Evolutionary conservation across 2,329 filamentous ascomycete species (phyloP), one percentile per base, ranked within the genome.

Genomic region (Esteya vermicola): DNA sequence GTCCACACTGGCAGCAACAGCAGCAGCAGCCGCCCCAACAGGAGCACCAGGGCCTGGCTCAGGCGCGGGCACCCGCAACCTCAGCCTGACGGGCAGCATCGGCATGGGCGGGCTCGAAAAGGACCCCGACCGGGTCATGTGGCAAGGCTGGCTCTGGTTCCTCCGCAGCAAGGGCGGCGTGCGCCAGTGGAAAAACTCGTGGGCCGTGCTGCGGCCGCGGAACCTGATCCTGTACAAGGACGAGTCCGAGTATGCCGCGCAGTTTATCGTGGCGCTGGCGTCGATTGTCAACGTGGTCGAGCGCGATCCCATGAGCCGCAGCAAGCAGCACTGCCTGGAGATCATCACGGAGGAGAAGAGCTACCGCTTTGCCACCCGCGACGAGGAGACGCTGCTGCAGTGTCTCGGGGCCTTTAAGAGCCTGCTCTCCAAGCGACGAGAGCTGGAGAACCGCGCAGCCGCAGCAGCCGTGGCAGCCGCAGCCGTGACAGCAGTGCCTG

Each of bases 361-460:
- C 41, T 84, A 80, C 51, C 73, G 79, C 23, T 81, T 91, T 48
- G 84, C 80, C 53, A 76, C 86, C 0, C 67, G 74, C 18, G 78
- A 85, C 51, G 91, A 98, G 57, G 85, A 95, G 52, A 68, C 72
- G 2, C 64, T 96, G 42, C 78, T 88, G 30, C 81, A 80, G 48
- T 93, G 85, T 63, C 68, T 98, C 1, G 91, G 89, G 3, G 84
- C 86, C 0, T 78, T 95, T 62, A 96, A 96, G 63, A 94, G 86
- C 55, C 61, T 89, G 42, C 61, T 91, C 31, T 72, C 77, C 30
- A 85, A 78, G 62, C 66, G 81, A 40, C 74, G 72, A 48, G 79
- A 81, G 45, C 53, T 75, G 4, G 68, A 74, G 49, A 65, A 66
- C n/a, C 66, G 67, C 41, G 62, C 54, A 6, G 45, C 45, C 0